Evolutionary conservation across 345 rosid species (phyloP).

Genomic region (Hevea brasiliensis): DNA sequence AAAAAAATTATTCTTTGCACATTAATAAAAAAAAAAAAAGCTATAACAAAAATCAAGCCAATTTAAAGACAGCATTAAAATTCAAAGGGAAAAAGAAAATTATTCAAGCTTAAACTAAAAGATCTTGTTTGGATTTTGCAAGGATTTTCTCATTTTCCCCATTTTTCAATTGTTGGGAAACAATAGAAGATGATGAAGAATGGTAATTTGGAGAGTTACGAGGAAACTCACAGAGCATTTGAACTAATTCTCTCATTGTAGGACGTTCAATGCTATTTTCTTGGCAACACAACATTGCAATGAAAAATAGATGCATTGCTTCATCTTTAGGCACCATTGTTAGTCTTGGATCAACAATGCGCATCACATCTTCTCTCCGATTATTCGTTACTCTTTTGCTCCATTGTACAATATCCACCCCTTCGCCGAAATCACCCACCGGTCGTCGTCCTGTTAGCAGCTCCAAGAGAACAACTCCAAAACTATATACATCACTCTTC

Average conservation of each 20-base stretch:
- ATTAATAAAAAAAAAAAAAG: background rate
- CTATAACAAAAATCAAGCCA: conserved; percentile 24
- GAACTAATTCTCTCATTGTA: conserved; percentile 90
- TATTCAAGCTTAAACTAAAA: conserved; percentile 8
- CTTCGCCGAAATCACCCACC: conserved; percentile 80
- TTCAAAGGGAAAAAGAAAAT: background rate
- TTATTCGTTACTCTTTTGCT: conserved; percentile 53
- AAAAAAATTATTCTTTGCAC: conserved; percentile 26
- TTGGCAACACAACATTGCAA: conserved; percentile 81
- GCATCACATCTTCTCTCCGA: conserved; percentile 57
- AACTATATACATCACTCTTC: conserved; percentile 94
- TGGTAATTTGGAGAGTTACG: background rate
- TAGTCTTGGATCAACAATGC: conserved; percentile 60
- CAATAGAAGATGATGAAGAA: conserved; percentile 12
- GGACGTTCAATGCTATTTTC: conserved; percentile 94
- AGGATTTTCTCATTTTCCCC: conserved; percentile 17
- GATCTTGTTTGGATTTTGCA: conserved; percentile 26
- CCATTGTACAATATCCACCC: conserved; percentile 95
- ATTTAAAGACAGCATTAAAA: conserved; percentile 11
- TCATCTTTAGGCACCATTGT: conserved; percentile 55
- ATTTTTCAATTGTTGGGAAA: conserved; percentile 16
- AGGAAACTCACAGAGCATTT: conserved; percentile 59
- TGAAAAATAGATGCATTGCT: conserved; percentile 77
- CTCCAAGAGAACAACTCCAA: conserved; percentile 79
- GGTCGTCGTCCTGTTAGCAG: conserved; percentile 78